Conservation (phyloP, 192 early-diverging fungal genomes). For the Pilaira anomala region DNA sequence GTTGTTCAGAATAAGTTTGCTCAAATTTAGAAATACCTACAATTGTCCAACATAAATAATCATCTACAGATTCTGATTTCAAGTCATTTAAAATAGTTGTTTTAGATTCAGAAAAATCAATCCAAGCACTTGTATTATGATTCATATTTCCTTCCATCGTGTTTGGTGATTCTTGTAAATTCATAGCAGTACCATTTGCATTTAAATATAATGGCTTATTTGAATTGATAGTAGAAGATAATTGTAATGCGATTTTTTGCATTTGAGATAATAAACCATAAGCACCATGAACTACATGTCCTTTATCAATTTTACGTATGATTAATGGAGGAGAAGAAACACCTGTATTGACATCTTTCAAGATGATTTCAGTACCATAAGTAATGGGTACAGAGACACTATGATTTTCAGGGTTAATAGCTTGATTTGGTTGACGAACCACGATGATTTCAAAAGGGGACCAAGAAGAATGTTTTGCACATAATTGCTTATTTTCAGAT, state of each 20-base stretch:
- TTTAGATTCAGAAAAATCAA: conserved; percentile 9
- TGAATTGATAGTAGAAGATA: conserved; percentile 30
- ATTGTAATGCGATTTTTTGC: conserved; percentile 76
- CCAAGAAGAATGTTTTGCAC: conserved; percentile 62
- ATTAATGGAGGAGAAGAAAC: conserved; percentile 65
- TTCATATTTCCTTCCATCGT: background rate
- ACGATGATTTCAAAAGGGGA: conserved; percentile 57
- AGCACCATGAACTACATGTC: conserved; percentile 58
- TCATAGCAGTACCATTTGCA: conserved; percentile 35
- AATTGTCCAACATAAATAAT: conserved; percentile 83
- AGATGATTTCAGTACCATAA: conserved; percentile 73
- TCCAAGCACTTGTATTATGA: conserved; percentile 16
- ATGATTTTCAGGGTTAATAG: background rate
- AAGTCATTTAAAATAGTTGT: background rate
- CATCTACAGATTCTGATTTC: conserved; percentile 51
- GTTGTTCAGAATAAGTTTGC: conserved; percentile 11
- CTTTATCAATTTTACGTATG: conserved; percentile 78
- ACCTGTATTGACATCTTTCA: conserved; percentile 62
- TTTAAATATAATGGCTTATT: conserved; percentile 42
- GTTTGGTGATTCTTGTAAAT: background rate
- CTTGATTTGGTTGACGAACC: conserved; percentile 20
- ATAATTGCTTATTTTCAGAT: conserved; percentile 53
- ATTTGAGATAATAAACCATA: conserved; percentile 76
- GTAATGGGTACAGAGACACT: conserved; percentile 45
- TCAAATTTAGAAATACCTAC: conserved; percentile 69